Conservation (phyloP, 1,284 basidiomycete species). For the Flammula alnicola region DNA sequence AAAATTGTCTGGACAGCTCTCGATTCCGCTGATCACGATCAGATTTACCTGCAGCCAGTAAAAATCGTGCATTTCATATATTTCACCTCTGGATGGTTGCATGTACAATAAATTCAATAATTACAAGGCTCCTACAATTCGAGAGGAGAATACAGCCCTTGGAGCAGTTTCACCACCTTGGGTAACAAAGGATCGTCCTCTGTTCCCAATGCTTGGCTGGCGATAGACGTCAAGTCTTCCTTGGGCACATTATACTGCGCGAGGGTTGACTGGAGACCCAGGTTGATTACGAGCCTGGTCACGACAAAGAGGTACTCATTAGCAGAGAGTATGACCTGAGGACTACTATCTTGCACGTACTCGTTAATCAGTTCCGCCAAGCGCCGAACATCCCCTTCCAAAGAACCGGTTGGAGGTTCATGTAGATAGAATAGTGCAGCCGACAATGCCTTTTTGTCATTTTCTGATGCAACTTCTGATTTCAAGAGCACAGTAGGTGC, state of each 20-base stretch:
- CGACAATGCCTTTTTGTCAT: conserved; percentile 64
- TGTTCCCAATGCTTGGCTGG: conserved; percentile 49
- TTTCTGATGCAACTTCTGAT: conserved; percentile 54
- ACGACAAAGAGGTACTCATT: background rate
- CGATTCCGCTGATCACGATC: conserved; percentile 7
- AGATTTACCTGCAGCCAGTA: background rate
- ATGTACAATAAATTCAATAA: background rate
- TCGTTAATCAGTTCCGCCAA: conserved; percentile 58
- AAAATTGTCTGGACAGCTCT: conserved; percentile 16
- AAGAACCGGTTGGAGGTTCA: conserved; percentile 59
- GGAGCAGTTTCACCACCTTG: conserved; percentile 50
- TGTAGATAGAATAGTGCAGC: conserved; percentile 58
- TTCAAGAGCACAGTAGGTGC: conserved; percentile 64
- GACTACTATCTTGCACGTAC: conserved; percentile 40
- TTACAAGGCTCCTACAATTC: conserved; percentile 3
- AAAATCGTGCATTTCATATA: background rate
- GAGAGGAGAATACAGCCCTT: conserved; percentile 44
- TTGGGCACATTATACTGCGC: conserved; percentile 63
- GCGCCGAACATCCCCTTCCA: conserved; percentile 60
- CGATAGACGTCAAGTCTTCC: conserved; percentile 55
- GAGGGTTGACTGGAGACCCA: conserved; percentile 62
- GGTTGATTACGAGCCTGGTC: conserved; percentile 54
- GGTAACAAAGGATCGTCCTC: conserved; percentile 41
- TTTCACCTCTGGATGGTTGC: background rate
- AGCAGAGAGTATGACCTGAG: conserved; percentile 1